These are phyloP conservation scores for Dothistroma pini DNA, from an alignment of 2,329 filamentous ascomycete genomes.

Conservation along the genomic window DNA sequence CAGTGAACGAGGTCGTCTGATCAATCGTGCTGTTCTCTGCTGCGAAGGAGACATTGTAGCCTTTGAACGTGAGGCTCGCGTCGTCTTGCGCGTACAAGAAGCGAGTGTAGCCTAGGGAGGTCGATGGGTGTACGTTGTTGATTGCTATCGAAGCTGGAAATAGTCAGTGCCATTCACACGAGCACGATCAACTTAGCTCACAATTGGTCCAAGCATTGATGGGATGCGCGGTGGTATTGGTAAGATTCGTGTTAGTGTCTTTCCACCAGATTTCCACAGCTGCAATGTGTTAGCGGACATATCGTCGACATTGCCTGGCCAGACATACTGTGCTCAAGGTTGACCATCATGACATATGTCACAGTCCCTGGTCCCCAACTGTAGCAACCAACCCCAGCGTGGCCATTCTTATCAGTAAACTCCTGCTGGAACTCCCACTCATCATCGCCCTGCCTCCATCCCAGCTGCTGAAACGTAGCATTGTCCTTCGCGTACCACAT, in stretches of 20 bases:
- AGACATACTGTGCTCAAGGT: slow-evolving; percentile 31
- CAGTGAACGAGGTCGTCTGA: slow-evolving; percentile 31
- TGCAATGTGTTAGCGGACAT: too few species aligned
- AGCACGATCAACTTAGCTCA: slow-evolving; percentile 2
- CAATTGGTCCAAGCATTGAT: slow-evolving; percentile 40
- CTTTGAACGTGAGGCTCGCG: slow-evolving; percentile 35
- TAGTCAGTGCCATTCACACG: slow-evolving; percentile 10
- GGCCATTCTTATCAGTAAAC: slow-evolving; percentile 41
- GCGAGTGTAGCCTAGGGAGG: slow-evolving; percentile 42
- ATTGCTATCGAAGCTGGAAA: slow-evolving; percentile 30
- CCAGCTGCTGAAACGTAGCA: slow-evolving; percentile 41
- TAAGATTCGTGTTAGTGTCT: slow-evolving; percentile 38
- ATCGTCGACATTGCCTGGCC: neutral
- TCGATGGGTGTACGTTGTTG: slow-evolving; percentile 37
- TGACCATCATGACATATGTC: slow-evolving; percentile 45
- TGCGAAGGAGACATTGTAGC: slow-evolving; percentile 39
- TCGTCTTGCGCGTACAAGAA: slow-evolving; percentile 42
- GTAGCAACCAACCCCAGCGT: slow-evolving; percentile 45
- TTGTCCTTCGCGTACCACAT: slow-evolving; percentile 44
- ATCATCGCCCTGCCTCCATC: slow-evolving; percentile 39
- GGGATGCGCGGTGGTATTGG: slow-evolving; percentile 34
- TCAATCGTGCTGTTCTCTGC: slow-evolving; percentile 40
- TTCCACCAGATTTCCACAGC: slow-evolving; percentile 44
- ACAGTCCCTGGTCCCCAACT: slow-evolving; percentile 34
- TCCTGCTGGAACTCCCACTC: slow-evolving; percentile 37